A percentile compares a stretch with the other conserved stretches of the same genome.
Evolutionary conservation across 768 basidiomycete genomes (phyloP).

Genomic region (Butyriboletus loyo): DNA sequence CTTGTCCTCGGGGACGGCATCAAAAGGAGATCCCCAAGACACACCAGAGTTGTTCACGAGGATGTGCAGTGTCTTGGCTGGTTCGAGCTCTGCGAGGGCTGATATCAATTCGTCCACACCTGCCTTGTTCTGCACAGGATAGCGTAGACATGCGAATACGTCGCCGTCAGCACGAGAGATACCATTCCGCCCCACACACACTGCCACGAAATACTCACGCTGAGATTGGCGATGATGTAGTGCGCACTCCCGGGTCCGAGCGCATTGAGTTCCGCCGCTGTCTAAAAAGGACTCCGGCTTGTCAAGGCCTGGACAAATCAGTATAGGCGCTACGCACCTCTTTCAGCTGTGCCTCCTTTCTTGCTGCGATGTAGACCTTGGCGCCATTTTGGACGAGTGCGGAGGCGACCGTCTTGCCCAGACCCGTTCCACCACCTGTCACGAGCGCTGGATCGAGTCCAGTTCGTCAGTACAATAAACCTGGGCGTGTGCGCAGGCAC

Average conservation of each 20-base stretch:
- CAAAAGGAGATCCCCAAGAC: constrained; percentile 72
- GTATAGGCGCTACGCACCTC: constrained; percentile 43
- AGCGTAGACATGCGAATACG: background rate
- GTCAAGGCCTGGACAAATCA: constrained; percentile 22
- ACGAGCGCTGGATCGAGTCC: constrained; percentile 55
- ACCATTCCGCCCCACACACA: background rate
- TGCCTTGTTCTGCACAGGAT: constrained; percentile 56
- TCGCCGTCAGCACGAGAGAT: background rate
- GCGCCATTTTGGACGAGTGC: constrained; percentile 84
- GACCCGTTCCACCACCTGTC: constrained; percentile 80
- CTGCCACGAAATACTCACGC: constrained; percentile 43
- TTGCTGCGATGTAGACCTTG: constrained; percentile 85
- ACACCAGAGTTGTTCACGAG: constrained; percentile 83
- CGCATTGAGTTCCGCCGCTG: constrained; percentile 59
- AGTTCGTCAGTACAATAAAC: background rate
- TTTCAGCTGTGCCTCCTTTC: constrained; percentile 76
- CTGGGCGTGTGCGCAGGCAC: background rate
- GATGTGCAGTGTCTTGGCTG: constrained; percentile 62
- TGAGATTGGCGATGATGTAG: constrained; percentile 73
- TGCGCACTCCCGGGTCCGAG: constrained; percentile 58
- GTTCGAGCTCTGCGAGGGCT: constrained; percentile 66
- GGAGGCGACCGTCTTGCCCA: constrained; percentile 81
- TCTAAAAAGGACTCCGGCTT: constrained; percentile 27
- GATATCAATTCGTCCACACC: constrained; percentile 73
- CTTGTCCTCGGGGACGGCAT: constrained; percentile 71